Evolutionary conservation across 768 basidiomycete genomes (phyloP), one percentile per base, ranked within the genome.

Genomic region (Tubosaeta sp.): DNA sequence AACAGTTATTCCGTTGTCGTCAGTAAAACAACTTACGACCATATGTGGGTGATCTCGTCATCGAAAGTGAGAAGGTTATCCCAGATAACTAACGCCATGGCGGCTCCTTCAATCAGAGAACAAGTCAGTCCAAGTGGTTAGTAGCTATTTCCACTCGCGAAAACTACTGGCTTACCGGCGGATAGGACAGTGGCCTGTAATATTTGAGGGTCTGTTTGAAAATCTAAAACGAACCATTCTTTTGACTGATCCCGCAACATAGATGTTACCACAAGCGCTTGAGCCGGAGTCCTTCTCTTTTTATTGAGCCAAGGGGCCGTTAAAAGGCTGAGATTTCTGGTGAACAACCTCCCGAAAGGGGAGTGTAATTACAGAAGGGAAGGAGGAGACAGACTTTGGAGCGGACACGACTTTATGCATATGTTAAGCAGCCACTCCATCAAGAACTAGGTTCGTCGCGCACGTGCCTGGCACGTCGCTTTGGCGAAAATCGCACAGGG

Each of bases 11-110:
- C 10, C 24, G 4, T 24, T 3, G 0, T 30, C 10, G n/a, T 35
- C 30, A 24, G 16, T 12, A 24, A 25, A 13, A 47, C 16, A 34
- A 63, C 61, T 60, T 44, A 62, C 61, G 34, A 35, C 61, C 61
- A 62, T 40, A 62, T 62, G 35, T 46, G 42, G 44, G 41, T 16
- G 10, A 63, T 46, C 16, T 62, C 61, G 6, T 55, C 36, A 3
- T 41, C 58, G 4, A 64, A 35, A 27, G 53, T 58, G 39, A 62
- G 51, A 30, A 63, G 10, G 9, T 49, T 13, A 3, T 62, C 53
- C 61, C 61, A 62, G 3, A 40, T 16, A 29, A 58, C 24, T 25
- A 62, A 22, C 6, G 40, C 16, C 39, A 53, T 4, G 0, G 61
- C 41, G 18, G 49, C 52, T 10, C 22, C 62, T 58, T 53, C 18